Evolutionary conservation across 176 grass and related monocot species (phyloP), one percentile per base, ranked within the genome.

Genomic region (Phoenix roebelenii): DNA sequence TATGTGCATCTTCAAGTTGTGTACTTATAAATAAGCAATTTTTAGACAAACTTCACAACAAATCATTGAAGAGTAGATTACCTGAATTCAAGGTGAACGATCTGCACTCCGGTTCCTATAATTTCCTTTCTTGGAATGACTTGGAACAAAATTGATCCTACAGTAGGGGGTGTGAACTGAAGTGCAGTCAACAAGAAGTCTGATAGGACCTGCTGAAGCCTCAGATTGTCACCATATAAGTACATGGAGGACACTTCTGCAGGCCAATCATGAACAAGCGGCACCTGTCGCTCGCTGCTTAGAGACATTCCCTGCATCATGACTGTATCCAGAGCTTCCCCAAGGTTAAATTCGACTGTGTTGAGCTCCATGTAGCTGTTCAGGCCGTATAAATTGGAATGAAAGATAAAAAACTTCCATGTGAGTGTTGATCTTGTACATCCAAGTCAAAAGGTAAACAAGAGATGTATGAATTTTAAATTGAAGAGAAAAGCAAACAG

Each of bases 71-170:
- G 66, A 28, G 59, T 55, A 55, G 15, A 22, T 85, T 76, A 97
- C 93, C 93, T 98, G 78, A 98, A 92, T 73, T 98, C 84, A 58
- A 98, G 60, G 78, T 91, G 87, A 85, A 81, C 81, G 75, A 98
- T 83, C 50, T 98, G 87, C 82, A 92, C 85, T 49, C 72, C 81
- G 52, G 84, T 65, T 55, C 84, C 87, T 65, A 92, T 82, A 63
- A 72, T 68, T 85, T 98, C 84, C 72, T 78, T 91, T 67, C 59
- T 85, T 9, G 76, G 78, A 76, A 88, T 71, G 73, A 84, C 93
- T 48, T 75, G 78, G 50, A 98, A 73, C 57, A 85, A 19, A 48
- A 98, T 87, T 55, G 87, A 83, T 66, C 87, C 93, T 79, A 74
- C 87, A 29, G 70, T 58, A 25, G 63, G 70, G 30, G 66, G 75